phyloP scores from a whole-genome alignment of 2,329 filamentous ascomycete species.

The Tricladium varicosporioides region DNA sequence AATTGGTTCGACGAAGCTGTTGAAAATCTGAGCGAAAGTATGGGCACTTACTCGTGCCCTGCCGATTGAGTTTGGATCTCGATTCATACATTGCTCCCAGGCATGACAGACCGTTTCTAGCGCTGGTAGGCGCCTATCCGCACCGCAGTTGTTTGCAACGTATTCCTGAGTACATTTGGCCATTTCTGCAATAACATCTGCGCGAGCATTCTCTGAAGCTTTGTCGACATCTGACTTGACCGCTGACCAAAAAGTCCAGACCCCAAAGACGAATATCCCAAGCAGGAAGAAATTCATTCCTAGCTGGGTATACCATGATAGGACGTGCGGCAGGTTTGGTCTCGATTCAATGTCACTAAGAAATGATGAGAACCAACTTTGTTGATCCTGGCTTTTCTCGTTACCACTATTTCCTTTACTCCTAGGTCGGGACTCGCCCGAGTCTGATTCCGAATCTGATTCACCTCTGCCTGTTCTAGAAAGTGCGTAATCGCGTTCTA shows the following conservation, averaged over 20 bases:
- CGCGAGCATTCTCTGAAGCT: conserved; percentile 58
- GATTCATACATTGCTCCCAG: conserved; percentile 87
- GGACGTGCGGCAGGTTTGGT: conserved; percentile 61
- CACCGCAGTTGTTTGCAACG: conserved; percentile 71
- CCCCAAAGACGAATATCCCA: conserved; percentile 39
- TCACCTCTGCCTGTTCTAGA: conserved; percentile 35
- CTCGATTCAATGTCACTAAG: conserved; percentile 63
- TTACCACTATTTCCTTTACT: conserved; percentile 37
- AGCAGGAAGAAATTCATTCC: conserved; percentile 48
- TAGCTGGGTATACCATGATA: conserved; percentile 66
- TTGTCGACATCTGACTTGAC: conserved; percentile 38
- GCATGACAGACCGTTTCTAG: conserved; percentile 70
- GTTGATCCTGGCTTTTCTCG: conserved; percentile 16
- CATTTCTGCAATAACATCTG: conserved; percentile 70
- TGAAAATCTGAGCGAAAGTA: conserved; percentile 89
- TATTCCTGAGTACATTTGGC: conserved; percentile 78
- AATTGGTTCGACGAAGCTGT: conserved; percentile 88
- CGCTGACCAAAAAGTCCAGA: conserved; percentile 31
- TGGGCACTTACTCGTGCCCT: conserved; percentile 78
- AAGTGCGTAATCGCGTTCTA: conserved; percentile 42
- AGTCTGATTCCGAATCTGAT: conserved; percentile 36
- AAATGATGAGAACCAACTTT: conserved; percentile 45
- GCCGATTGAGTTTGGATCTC: conserved; percentile 75
- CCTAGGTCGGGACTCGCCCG: conserved; percentile 35
- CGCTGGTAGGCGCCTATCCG: conserved; percentile 65